Evolutionary conservation across 1,139 yeast genomes (phyloP).

Genomic region (Kurtzmaniella quercitrusa): DNA sequence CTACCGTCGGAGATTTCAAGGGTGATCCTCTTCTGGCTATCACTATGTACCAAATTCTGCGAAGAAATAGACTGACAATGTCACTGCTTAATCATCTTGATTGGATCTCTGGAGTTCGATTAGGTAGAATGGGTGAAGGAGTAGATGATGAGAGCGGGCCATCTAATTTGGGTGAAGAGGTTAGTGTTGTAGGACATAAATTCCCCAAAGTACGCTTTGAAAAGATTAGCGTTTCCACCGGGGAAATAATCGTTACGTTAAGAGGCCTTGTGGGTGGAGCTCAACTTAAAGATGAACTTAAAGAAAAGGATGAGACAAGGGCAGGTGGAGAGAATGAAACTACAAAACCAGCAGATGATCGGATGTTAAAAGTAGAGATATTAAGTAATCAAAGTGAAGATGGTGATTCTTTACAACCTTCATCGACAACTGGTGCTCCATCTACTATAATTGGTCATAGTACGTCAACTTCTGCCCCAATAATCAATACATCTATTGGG

Average conservation of each 20-base stretch:
- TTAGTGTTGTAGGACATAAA: slow-evolving; percentile 82
- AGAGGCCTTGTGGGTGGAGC: slow-evolving; percentile 60
- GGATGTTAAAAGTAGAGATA: background rate
- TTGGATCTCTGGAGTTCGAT: slow-evolving; percentile 92
- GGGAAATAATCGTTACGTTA: slow-evolving; percentile 68
- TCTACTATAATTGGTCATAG: background rate
- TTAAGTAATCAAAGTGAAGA: slow-evolving; percentile 2
- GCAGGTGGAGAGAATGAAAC: slow-evolving; percentile 6
- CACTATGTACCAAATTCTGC: slow-evolving; percentile 30
- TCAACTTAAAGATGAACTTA: slow-evolving; percentile 1
- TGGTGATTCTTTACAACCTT: background rate
- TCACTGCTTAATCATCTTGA: slow-evolving; percentile 63
- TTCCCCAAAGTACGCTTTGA: slow-evolving; percentile 87
- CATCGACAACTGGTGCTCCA: background rate
- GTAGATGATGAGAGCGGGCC: slow-evolving; percentile 44
- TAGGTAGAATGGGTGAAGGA: slow-evolving; percentile 44
- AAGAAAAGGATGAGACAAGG: slow-evolving; percentile 5
- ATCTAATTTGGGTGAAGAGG: slow-evolving; percentile 84
- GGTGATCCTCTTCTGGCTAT: slow-evolving; percentile 34
- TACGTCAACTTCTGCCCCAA: slow-evolving; percentile 1
- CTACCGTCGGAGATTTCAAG: slow-evolving; percentile 30
- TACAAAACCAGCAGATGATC: slow-evolving; percentile 9
- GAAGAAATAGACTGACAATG: slow-evolving; percentile 21
- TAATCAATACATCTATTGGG: slow-evolving; percentile 1
- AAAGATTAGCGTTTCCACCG: slow-evolving; percentile 81